phyloP scores from a whole-genome alignment of 225 moss, liverwort and hornwort species.

The Physcomitrium patens region DNA sequence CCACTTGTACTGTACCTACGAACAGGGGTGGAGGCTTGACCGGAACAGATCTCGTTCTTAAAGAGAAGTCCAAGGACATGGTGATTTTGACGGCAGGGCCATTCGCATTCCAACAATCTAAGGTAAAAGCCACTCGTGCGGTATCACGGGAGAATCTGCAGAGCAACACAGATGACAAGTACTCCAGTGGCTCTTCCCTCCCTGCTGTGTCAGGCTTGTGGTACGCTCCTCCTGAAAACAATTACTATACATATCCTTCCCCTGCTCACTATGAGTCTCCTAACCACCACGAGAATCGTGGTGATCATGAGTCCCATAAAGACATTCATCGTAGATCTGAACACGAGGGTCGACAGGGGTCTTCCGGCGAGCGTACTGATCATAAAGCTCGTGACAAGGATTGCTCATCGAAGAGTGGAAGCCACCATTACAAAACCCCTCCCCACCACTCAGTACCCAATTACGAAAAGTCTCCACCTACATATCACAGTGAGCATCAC shows the following conservation, averaged over 20 bases:
- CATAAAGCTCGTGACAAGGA: constrained; percentile 22
- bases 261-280: constrained; percentile 24
- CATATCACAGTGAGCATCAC: constrained; percentile 25
- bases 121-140: no score
- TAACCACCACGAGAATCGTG: constrained; percentile 21
- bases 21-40: constrained; percentile 34
- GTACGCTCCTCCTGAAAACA: constrained; percentile 21
- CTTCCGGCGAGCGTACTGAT: background rate
- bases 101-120: constrained; percentile 31
- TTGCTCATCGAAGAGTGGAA: constrained; percentile 16
- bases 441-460: constrained; percentile 11
- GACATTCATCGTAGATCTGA: background rate
- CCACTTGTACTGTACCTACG: constrained; percentile 29
- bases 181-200: constrained; percentile 4
- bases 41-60: constrained; percentile 28
- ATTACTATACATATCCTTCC: constrained; percentile 19
- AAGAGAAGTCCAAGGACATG: constrained; percentile 21
- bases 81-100: constrained; percentile 34
- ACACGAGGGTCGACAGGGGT: background rate
- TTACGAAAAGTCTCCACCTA: constrained; percentile 23
- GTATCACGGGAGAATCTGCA: constrained; percentile 18
- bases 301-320: background rate
- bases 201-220: constrained; percentile 5
- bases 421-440: constrained; percentile 22
- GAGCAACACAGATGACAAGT: constrained; percentile 8